These are phyloP conservation scores for Cryptosporidium parvum DNA, from an alignment of 169 alveolate species.

Conservation along the genomic window DNA sequence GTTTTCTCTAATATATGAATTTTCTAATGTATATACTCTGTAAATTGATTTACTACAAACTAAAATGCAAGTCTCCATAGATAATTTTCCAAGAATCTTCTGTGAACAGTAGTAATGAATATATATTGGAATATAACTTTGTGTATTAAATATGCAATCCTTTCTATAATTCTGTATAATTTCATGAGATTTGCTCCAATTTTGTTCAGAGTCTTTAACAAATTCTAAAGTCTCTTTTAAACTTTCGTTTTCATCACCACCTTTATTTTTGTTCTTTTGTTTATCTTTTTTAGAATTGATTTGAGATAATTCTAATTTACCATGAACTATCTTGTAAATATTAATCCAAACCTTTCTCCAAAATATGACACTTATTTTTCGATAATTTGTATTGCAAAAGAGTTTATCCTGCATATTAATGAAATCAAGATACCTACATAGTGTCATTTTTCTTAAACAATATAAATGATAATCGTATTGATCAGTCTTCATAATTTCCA, in stretches of 20 bases:
- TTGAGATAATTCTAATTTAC: not conserved
- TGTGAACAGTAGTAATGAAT: slow-evolving; percentile 45
- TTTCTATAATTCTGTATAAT: slow-evolving; percentile 18
- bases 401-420: slow-evolving; percentile 79
- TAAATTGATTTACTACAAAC: slow-evolving; percentile 33
- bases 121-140: slow-evolving; percentile 6
- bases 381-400: slow-evolving; percentile 17
- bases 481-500: slow-evolving; percentile 89
- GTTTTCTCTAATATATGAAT: not conserved
- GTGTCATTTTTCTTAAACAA: slow-evolving; percentile 86
- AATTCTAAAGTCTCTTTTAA: not conserved
- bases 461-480: slow-evolving; percentile 90
- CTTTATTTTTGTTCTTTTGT: not conserved
- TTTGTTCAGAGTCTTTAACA: not conserved
- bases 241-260: not conserved
- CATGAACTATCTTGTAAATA: not conserved
- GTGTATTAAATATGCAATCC: slow-evolving; percentile 13
- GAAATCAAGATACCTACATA: slow-evolving; percentile 82
- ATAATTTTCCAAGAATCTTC: slow-evolving; percentile 28
- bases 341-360: slow-evolving; percentile 51
- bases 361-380: slow-evolving; percentile 2
- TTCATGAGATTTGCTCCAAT: slow-evolving; percentile 47
- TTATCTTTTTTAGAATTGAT: not conserved
- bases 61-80: slow-evolving; percentile 27
- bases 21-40: slow-evolving; percentile 16